phyloP scores from a whole-genome alignment of 129 eudicot species.

The Silybum marianum region DNA sequence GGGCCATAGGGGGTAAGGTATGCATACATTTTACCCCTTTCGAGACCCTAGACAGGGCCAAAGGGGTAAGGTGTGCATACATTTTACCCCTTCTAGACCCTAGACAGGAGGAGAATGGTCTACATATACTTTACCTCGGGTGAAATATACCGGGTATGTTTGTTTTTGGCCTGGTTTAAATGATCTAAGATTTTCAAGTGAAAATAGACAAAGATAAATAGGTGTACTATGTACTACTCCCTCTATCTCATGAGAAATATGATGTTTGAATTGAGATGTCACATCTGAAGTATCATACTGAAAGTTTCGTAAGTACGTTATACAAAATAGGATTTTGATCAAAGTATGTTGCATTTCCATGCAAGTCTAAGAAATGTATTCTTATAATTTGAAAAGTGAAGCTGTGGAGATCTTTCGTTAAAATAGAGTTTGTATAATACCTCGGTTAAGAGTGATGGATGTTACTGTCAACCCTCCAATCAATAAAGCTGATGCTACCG shows the following conservation, averaged over 20 bases:
- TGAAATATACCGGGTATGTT: not conserved
- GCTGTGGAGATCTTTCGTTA: not conserved
- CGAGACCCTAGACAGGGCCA: not conserved
- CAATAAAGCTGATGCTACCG: slow-evolving; percentile 89
- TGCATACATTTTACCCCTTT: not conserved
- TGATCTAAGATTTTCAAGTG: not conserved
- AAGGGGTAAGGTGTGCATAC: not conserved
- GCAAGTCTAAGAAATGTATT: not conserved
- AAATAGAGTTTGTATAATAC: slow-evolving; percentile 32
- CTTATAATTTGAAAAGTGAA: not conserved
- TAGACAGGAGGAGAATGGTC: too few relatives aligned
- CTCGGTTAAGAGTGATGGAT: slow-evolving; percentile 80
- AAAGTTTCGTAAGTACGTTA: not conserved
- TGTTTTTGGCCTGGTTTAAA: not conserved
- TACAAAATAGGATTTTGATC: not conserved
- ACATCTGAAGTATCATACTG: not conserved
- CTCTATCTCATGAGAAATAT: not conserved
- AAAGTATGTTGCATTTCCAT: not conserved
- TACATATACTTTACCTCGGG: too few relatives aligned
- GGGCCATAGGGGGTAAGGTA: not conserved
- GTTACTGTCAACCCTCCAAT: slow-evolving; percentile 93
- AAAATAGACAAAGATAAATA: not conserved
- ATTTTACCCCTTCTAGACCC: not conserved
- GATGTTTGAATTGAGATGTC: not conserved
- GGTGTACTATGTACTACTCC: not conserved